Conservation (phyloP, 2,329 filamentous ascomycete genomes). For the Clarireedia monteithiana region DNA sequence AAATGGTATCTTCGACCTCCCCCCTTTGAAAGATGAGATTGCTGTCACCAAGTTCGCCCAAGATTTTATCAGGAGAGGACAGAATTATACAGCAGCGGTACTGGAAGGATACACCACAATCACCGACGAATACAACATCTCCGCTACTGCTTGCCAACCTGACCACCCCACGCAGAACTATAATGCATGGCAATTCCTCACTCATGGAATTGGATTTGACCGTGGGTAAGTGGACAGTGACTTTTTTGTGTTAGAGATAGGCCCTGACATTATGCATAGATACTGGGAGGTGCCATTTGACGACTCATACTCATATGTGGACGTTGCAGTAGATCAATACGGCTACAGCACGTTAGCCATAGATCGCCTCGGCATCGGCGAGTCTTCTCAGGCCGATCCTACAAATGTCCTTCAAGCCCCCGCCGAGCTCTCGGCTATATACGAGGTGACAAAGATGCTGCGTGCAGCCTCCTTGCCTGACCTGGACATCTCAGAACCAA, state of each 20-base stretch:
- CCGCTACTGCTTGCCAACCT: slow-evolving; percentile 2
- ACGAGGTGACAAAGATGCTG: slow-evolving; percentile 2
- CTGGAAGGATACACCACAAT: background rate
- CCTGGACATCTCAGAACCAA: background rate
- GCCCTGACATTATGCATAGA: background rate
- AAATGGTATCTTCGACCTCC: slow-evolving; percentile 5
- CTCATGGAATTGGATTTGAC: slow-evolving; percentile 7
- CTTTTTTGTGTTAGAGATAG: background rate
- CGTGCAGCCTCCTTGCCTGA: background rate
- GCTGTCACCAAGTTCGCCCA: slow-evolving; percentile 1
- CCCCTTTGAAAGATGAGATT: background rate
- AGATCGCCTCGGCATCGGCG: background rate
- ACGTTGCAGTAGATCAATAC: slow-evolving; percentile 2
- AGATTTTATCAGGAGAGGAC: background rate
- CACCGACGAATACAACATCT: slow-evolving; percentile 2
- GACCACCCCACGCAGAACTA: background rate
- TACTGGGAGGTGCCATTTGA: slow-evolving; percentile 6
- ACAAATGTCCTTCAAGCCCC: background rate
- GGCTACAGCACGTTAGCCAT: slow-evolving; percentile 7
- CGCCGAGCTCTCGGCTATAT: slow-evolving; percentile 1
- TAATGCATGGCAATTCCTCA: slow-evolving; percentile 3
- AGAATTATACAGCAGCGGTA: background rate
- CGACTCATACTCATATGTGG: slow-evolving; percentile 1
- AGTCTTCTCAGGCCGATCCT: slow-evolving; percentile 3
- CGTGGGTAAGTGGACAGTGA: background rate